phyloP scores from a whole-genome alignment of 1,284 basidiomycete species.

The Microbotryum lychnidis-dioicae region DNA sequence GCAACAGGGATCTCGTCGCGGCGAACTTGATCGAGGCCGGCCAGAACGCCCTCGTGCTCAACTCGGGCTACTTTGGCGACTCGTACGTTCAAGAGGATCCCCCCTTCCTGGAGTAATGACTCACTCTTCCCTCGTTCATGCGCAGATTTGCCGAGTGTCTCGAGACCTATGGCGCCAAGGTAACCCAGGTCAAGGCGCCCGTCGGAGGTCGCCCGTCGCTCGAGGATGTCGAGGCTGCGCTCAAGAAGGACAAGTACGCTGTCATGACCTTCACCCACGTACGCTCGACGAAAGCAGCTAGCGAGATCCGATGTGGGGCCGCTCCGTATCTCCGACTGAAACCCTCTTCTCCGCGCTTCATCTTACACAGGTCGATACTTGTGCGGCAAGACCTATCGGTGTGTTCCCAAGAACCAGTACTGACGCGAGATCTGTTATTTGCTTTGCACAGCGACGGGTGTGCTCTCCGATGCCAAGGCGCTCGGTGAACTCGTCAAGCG shows the following conservation, averaged over 20 bases:
- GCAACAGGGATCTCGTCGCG: slow-evolving; percentile 60
- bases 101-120: background rate
- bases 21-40: slow-evolving; percentile 72
- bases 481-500: slow-evolving; percentile 66
- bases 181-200: slow-evolving; percentile 74
- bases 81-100: slow-evolving; percentile 50
- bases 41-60: slow-evolving; percentile 70
- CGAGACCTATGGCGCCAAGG: slow-evolving; percentile 78
- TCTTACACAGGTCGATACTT: slow-evolving; percentile 30
- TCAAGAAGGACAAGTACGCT: slow-evolving; percentile 79
- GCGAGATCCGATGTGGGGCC: too few relatives aligned
- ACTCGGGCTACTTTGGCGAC: slow-evolving; percentile 80
- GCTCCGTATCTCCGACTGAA: too few relatives aligned
- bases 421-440: background rate
- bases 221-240: slow-evolving; percentile 58
- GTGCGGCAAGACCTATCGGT: slow-evolving; percentile 12
- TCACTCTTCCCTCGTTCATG: too few relatives aligned
- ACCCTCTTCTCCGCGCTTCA: too few relatives aligned
- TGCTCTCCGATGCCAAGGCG: slow-evolving; percentile 74
- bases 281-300: slow-evolving; percentile 39
- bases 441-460: slow-evolving; percentile 46
- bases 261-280: slow-evolving; percentile 84
- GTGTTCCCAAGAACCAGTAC: background rate
- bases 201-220: slow-evolving; percentile 66
- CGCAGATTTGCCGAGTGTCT: slow-evolving; percentile 47